Base-by-base conservation (phyloP, 768 basidiomycete genomes). In the Russula virescens region DNA sequence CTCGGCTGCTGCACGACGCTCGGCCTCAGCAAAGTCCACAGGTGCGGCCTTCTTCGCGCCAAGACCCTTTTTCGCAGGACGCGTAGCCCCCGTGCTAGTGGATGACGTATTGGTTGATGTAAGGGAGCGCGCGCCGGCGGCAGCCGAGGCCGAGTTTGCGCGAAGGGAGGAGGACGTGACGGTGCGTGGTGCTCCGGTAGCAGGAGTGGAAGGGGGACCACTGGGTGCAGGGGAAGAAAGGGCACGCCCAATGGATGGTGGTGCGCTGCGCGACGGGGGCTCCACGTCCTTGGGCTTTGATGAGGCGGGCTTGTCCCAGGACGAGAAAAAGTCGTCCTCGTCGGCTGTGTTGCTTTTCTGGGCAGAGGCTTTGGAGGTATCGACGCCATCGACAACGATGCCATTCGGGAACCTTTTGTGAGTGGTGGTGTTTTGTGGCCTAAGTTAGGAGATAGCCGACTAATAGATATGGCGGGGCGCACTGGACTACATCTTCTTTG, bases 241-340 rank as follows among this genome's bases (percentile, higher is more conserved):
- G 34, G 60, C 16, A 28, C 65, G 61, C 43, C 64, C 65, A 34
- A 63, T 58, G 19, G 48, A 52, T 19, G 65, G 61, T 14, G 61
- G 67, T 19, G 58, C 45, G 13, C 58, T 3, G 2, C 65, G 60
- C n/a, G 54, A 18, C 4, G 73, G 50, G 2, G 72, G 53, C 18
- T 69, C 16, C 28, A 67, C 25, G 9, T 77, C 60, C 60, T 76
- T 74, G 45, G 79, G 61, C 61, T 76, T 75, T 26, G 71, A 59
- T 26, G 71, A 59, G 16, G 75, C 75, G 1, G 91, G 88, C 72
- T 96, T 96, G 66, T 95, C 94, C 95, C 96, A 98, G 28, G 91
- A 89, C 51, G 91, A 86, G 76, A 98, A 99, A 75, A 99, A 99
- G 72, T 98, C 95, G 10, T 97, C 95, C 56, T 93, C 93, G 0